Percentiles rank a stretch among this genome's conserved stretches.
Conservation (phyloP, 2,329 filamentous ascomycete species). For the Sodiomyces alkalinus region DNA sequence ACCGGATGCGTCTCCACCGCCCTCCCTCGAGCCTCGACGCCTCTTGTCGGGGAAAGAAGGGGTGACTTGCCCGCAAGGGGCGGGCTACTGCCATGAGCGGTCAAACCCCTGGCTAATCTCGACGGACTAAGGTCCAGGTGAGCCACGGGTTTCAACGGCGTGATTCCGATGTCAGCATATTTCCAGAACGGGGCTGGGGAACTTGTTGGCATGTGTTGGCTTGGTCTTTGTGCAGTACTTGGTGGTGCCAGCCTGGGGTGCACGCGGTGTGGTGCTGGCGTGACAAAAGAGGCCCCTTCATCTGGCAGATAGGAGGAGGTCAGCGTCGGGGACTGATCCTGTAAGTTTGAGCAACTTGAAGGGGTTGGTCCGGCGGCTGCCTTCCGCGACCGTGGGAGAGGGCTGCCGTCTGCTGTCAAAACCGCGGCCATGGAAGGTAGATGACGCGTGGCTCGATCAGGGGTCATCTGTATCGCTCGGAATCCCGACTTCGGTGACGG, state of each 20-base stretch:
- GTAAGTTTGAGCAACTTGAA: slow-evolving; percentile 30
- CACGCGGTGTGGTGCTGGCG: slow-evolving; percentile 57
- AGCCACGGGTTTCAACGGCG: slow-evolving; percentile 39
- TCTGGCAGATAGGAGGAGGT: slow-evolving; percentile 49
- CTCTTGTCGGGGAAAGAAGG: slow-evolving; percentile 31
- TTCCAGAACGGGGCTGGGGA: slow-evolving; percentile 84
- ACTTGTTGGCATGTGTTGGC: slow-evolving; percentile 73
- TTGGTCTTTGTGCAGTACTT: slow-evolving; percentile 66
- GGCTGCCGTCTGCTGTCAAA: slow-evolving; percentile 42
- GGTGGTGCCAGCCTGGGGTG: slow-evolving; percentile 64
- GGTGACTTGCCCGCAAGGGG: slow-evolving; percentile 34
- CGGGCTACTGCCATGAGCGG: slow-evolving; percentile 43
- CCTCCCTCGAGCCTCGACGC: slow-evolving; percentile 9
- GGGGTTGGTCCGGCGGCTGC: slow-evolving; percentile 23
- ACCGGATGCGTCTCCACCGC: slow-evolving; percentile 9
- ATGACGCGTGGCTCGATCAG: slow-evolving; percentile 30
- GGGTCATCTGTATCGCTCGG: slow-evolving; percentile 38
- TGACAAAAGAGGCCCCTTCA: slow-evolving; percentile 47
- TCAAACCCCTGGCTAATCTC: slow-evolving; percentile 26
- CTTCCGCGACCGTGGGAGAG: slow-evolving; percentile 42
- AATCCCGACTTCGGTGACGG: slow-evolving; percentile 36
- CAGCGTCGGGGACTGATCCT: slow-evolving; percentile 43
- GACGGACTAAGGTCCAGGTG: slow-evolving; percentile 44
- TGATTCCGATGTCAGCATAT: slow-evolving; percentile 63
- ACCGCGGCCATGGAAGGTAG: slow-evolving; percentile 14